Base-by-base conservation (phyloP, 164 flowering plant genomes). In the Saururus chinensis region DNA sequence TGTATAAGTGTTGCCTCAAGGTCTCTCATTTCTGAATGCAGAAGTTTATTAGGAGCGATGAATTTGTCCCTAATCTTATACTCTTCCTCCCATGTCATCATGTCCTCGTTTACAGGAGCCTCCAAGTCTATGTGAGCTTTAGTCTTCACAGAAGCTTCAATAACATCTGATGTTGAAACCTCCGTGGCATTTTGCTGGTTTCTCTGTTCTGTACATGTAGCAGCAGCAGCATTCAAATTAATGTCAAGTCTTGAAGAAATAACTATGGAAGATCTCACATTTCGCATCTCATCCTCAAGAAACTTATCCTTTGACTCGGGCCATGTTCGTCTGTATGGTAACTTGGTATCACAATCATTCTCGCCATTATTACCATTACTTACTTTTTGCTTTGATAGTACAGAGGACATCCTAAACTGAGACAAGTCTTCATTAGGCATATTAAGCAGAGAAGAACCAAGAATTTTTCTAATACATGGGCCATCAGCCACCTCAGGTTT, bases 361-460 rank as follows among this genome's bases (percentile, higher is more conserved):
- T 45, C 49, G 37, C 37, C 37, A 45, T 45, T 12, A 13, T 2
- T 17, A 45, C 49, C 14, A 12, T 12, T 17, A 8, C 17, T 45
- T 7, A 45, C 14, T 13, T 45, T 45, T 45, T 45, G 49, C 26
- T 41, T 66, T 26, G 66, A 56, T 57, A 69, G 14, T 45, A 12
- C 14, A 45, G 49, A 45, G 17, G 17, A 45, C 49, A 45, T 7
- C 4, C 17, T 45, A 45, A 17, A 12, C 49, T 45, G 49, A 45
- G 49, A 4, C 17, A 45, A 45, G 49, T 45, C 11, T 2, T 45
- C 49, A 45, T 35, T 61, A 62, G 81, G 61, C n/a, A 69, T 73
- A 25, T 70, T 81, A 61, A 77, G 76, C 60, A 84, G 75, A 41
- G 96, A 78, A 77, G 82, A 58, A n/a, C 95, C 92, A 62, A 81